A percentile compares a stretch with the other conserved stretches of the same genome.
phyloP scores from a whole-genome alignment of 768 basidiomycete genomes.

The Cyclocybe cylindracea region DNA sequence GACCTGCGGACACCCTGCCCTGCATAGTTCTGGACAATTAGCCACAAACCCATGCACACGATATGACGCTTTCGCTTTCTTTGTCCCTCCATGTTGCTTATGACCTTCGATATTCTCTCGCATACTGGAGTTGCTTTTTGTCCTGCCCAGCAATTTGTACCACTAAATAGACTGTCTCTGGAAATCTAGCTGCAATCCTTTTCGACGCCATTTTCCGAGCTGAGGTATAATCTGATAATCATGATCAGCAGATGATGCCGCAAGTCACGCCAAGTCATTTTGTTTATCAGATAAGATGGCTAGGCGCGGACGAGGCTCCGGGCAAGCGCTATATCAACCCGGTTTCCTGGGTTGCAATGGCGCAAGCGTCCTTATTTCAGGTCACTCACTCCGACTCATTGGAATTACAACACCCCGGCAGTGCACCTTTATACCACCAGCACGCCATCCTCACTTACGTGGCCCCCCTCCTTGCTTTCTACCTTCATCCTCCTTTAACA shows the following conservation, averaged over 20 bases:
- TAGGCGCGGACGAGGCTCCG: too few relatives aligned
- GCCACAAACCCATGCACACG: background rate
- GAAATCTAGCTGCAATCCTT: background rate
- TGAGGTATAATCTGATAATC: too few relatives aligned
- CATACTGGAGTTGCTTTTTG: constrained; percentile 14
- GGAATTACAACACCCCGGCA: constrained; percentile 1
- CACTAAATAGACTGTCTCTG: background rate
- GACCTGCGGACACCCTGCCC: constrained; percentile 3
- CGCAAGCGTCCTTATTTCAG: too few relatives aligned
- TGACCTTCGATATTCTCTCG: constrained; percentile 27
- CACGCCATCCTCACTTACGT: constrained; percentile 12
- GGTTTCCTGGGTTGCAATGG: too few relatives aligned
- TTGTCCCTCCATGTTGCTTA: constrained; percentile 19
- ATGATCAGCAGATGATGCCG: background rate
- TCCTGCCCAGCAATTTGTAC: background rate
- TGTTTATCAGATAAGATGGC: constrained; percentile 24
- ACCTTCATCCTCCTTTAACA: constrained; percentile 14
- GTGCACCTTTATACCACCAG: constrained; percentile 11
- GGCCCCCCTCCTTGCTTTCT: constrained; percentile 4
- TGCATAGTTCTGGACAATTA: background rate
- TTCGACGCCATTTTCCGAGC: background rate
- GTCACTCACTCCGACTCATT: too few relatives aligned
- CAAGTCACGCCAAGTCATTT: background rate
- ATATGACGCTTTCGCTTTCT: constrained; percentile 2
- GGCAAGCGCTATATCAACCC: too few relatives aligned